Evolutionary conservation across 148 eudicot species (phyloP).

Genomic region (Bassia scoparia): DNA sequence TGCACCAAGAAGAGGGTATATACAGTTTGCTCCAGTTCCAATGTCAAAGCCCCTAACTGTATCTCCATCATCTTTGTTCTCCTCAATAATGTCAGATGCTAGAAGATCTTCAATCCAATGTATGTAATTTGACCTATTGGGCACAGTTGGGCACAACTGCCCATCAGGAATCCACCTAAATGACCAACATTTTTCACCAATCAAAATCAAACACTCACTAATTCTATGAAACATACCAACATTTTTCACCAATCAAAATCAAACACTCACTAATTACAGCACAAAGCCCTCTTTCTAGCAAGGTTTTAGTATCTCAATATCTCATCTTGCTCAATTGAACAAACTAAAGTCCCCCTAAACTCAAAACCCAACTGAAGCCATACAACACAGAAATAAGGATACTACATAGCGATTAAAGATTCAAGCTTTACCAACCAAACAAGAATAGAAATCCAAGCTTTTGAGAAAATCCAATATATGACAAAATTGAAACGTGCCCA

Average conservation of each 20-base stretch:
- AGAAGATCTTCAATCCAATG: conserved; percentile 95
- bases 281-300: not conserved
- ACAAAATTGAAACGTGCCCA: not conserved
- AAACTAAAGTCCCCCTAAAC: not conserved
- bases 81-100: conserved; percentile 59
- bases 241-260: not conserved
- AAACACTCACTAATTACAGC: not conserved
- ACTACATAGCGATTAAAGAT: conserved; percentile 1
- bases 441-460: conserved; percentile 1
- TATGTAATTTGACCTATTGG: conserved; percentile 92
- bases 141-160: conserved; percentile 96
- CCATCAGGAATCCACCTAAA: conserved; percentile 99
- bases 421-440: not conserved
- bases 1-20: conserved; percentile 96
- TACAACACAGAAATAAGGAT: conserved; percentile 13
- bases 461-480: no score
- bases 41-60: conserved; percentile 79
- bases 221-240: not conserved
- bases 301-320: not conserved
- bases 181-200: conserved; percentile 9
- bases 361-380: not conserved
- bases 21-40: conserved; percentile 95
- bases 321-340: not conserved
- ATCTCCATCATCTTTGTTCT: conserved; percentile 28
- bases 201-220: not conserved